Evolutionary conservation across 805 yeast genomes (phyloP), one percentile per base, ranked within the genome.

Genomic region (Saccharomycopsis lassenensis): DNA sequence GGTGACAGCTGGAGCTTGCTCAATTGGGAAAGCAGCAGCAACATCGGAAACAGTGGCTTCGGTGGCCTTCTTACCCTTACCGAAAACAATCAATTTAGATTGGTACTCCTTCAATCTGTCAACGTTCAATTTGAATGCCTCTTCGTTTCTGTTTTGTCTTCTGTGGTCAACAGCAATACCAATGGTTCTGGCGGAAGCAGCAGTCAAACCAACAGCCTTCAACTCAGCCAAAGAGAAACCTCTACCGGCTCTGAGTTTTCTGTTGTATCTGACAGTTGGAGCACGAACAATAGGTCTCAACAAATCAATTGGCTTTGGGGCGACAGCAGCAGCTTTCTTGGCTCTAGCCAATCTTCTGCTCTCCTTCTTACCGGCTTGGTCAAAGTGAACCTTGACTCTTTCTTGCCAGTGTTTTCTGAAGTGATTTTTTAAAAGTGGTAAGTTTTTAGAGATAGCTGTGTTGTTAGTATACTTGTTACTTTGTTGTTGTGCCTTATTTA

Each of bases 331-430:
- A 57, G 95, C 94, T 75, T 82, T 87, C 58, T 79, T 59, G 63
- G 83, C 80, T 73, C 98, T 85, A 54, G 95, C 81, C 54, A 71
- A 73, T 74, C 98, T 82, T 80, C 98, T 86, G 52, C 94, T 78
- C 61, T 71, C 86, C 80, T 91, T 91, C 80, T 89, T 86, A 68
- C 98, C 98, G 63, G 98, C 95, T 77, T 91, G 98, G 89, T 91
- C 96, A 65, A 91, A 82, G 86, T 93, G 98, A 61, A 85, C 95
- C 68, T 76, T 84, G 77, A 91, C 99, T 65, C 97, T 84, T 71
- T 85, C 94, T 75, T 91, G 97, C 98, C 98, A 91, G 94, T 89
- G 89, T 84, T 89, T 89, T 78, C 96, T 82, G 94, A 89, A 89
- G 77, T 91, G 98, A 81, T 89, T 89, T 81, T 84, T 85, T 78